Percentiles rank a stretch among this genome's conserved stretches.
phyloP scores from a whole-genome alignment of 257 asterid genomes.

The Ocimum tenuiflorum region DNA sequence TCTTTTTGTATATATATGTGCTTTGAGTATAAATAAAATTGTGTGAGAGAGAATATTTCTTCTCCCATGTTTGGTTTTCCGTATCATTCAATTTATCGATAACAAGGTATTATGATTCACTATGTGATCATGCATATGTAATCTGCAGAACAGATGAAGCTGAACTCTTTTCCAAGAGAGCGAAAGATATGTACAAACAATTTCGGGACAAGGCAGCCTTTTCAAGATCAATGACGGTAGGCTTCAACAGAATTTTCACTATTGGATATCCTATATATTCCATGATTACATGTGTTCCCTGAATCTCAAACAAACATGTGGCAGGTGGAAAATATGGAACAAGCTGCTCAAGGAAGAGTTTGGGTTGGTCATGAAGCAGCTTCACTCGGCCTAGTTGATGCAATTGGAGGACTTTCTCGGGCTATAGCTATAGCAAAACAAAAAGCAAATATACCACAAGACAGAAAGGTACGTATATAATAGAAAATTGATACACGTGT shows the following conservation, averaged over 20 bases:
- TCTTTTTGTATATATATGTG: too few relatives aligned
- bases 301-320: slow-evolving; percentile 17
- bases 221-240: slow-evolving; percentile 91
- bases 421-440: slow-evolving; percentile 77
- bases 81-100: too few relatives aligned
- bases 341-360: slow-evolving; percentile 95
- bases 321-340: slow-evolving; percentile 86
- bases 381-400: slow-evolving; percentile 65
- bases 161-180: slow-evolving; percentile 79
- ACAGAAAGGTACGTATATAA: slow-evolving; percentile 37
- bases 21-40: too few relatives aligned
- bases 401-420: slow-evolving; percentile 66
- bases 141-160: slow-evolving; percentile 78
- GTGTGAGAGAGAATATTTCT: too few relatives aligned
- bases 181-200: slow-evolving; percentile 58
- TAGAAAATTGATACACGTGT: neutral
- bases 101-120: too few relatives aligned
- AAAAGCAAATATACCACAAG: slow-evolving; percentile 63
- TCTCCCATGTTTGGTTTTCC: too few relatives aligned
- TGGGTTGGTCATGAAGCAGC: slow-evolving; percentile 79
- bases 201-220: slow-evolving; percentile 90
- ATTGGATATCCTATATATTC: neutral
- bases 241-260: slow-evolving; percentile 12
- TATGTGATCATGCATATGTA: neutral
- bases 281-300: neutral